These are phyloP conservation scores for Pisolithus marmoratus DNA, from an alignment of 768 basidiomycete genomes.

Conservation along the genomic window DNA sequence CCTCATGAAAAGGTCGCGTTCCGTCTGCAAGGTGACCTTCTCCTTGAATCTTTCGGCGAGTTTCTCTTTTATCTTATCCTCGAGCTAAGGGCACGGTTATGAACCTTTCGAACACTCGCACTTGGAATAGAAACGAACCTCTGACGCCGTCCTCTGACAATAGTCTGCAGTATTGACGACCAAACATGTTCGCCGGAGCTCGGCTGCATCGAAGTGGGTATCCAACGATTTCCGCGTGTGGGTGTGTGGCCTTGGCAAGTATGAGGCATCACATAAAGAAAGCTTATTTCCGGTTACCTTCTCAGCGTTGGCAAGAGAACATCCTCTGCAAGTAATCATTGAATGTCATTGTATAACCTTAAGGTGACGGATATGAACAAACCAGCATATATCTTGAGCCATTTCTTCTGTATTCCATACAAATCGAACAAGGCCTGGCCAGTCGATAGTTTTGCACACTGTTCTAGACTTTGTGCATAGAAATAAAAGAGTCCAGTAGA, in stretches of 20 bases:
- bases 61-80: conserved; percentile 85
- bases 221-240: conserved; percentile 68
- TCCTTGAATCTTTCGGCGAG: conserved; percentile 72
- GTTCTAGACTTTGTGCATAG: conserved; percentile 91
- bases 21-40: conserved; percentile 74
- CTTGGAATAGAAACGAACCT: conserved; percentile 42
- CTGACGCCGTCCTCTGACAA: conserved; percentile 84
- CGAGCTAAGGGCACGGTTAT: conserved; percentile 49
- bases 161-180: conserved; percentile 97
- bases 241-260: conserved; percentile 30
- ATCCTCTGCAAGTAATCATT: conserved; percentile 59
- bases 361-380: conserved; percentile 12
- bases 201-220: conserved; percentile 64
- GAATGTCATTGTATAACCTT: background rate
- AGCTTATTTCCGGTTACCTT: conserved; percentile 38
- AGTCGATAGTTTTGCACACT: conserved; percentile 86
- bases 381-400: conserved; percentile 93
- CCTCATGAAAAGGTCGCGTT: conserved; percentile 89
- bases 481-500: conserved; percentile 98
- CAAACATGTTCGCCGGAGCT: conserved; percentile 80
- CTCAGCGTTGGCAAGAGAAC: conserved; percentile 73
- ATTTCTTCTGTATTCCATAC: conserved; percentile 80
- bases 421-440: conserved; percentile 81
- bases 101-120: conserved; percentile 1
- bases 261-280: background rate